Evolutionary conservation across 2,329 filamentous ascomycete genomes (phyloP).

Genomic region (Cryphonectria japonica): DNA sequence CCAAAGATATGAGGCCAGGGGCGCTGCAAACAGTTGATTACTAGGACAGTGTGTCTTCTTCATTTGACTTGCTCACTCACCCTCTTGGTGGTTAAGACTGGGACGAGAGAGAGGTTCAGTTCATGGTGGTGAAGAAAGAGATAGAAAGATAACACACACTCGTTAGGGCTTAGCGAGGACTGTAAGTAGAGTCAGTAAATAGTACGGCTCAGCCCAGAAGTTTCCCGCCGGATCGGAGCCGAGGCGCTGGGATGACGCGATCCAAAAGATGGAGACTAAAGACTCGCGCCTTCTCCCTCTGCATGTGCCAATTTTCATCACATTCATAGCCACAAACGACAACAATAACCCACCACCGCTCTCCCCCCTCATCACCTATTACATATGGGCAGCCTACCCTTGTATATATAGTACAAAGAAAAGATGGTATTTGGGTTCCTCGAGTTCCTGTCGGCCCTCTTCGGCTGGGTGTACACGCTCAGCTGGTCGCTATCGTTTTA

Average conservation of each 20-base stretch:
- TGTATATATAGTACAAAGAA: neutral
- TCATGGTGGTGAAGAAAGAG: neutral
- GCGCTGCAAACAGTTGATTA: neutral
- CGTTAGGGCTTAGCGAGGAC: neutral
- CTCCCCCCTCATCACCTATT: neutral
- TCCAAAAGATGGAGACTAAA: neutral
- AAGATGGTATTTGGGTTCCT: conserved; percentile 44
- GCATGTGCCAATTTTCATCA: neutral
- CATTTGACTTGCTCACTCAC: neutral
- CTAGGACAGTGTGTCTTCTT: neutral
- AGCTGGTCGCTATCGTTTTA: conserved; percentile 92
- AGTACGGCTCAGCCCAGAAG: neutral
- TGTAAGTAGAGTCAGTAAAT: neutral
- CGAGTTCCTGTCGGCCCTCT: conserved; percentile 56
- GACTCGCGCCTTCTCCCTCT: neutral
- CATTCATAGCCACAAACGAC: neutral
- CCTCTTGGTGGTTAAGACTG: no score
- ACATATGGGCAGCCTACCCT: conserved; percentile 1
- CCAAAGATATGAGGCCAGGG: neutral
- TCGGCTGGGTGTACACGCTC: conserved; percentile 76
- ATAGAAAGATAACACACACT: neutral
- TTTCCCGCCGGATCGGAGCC: neutral
- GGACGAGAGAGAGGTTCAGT: neutral
- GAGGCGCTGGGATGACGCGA: conserved; percentile 12
- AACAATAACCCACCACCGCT: neutral